Conservation (phyloP, 202 grass and related monocot genomes). For the Carex sylvatica region DNA sequence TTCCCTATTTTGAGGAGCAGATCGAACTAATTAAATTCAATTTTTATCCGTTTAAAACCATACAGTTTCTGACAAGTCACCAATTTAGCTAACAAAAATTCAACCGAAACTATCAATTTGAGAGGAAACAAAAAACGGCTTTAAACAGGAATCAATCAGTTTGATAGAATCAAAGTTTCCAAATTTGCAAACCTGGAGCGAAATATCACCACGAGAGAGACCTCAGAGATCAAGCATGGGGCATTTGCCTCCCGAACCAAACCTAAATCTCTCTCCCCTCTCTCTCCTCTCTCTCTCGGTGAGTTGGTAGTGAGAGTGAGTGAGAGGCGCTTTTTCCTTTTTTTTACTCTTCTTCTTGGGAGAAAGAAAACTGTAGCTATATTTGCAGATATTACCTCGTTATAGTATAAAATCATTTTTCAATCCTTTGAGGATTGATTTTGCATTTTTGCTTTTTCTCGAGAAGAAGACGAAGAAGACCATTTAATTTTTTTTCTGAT, state of each 20-base stretch:
- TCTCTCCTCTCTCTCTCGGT: background rate
- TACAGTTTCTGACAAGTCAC: background rate
- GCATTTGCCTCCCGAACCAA: background rate
- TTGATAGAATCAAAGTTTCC: slow-evolving; percentile 1
- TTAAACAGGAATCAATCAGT: slow-evolving; percentile 13
- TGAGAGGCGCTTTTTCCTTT: slow-evolving; percentile 5
- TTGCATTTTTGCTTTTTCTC: too few relatives aligned
- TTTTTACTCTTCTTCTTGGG: slow-evolving; percentile 1
- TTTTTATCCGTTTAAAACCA: background rate
- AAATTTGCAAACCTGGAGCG: slow-evolving; percentile 12
- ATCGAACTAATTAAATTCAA: slow-evolving; percentile 13
- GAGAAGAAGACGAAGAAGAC: too few relatives aligned
- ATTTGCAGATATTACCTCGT: background rate
- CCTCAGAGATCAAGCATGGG: background rate
- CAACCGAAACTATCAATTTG: background rate
- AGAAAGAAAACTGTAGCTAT: slow-evolving; percentile 13
- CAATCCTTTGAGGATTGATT: background rate
- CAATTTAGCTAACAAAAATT: background rate
- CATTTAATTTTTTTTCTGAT: too few relatives aligned
- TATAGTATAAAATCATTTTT: background rate
- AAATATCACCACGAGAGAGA: background rate
- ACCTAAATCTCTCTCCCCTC: slow-evolving; percentile 25
- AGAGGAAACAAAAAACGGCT: background rate
- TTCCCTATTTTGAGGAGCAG: slow-evolving; percentile 10
- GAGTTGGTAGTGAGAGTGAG: slow-evolving; percentile 34